phyloP scores from a whole-genome alignment of 805 yeast genomes.

The Zygosaccharomyces pseudorouxii region DNA sequence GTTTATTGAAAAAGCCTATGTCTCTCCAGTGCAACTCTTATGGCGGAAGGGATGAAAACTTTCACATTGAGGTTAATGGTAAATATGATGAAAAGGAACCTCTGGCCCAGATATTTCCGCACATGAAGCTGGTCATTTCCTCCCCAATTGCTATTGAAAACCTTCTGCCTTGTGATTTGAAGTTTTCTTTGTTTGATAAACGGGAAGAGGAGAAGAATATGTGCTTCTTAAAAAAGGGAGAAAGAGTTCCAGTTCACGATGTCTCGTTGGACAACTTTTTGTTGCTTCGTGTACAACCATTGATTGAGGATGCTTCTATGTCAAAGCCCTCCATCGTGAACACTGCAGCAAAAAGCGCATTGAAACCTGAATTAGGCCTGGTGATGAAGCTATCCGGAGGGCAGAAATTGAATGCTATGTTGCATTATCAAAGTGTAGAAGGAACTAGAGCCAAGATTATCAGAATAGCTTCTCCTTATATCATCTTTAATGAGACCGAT shows the following conservation, averaged over 20 bases:
- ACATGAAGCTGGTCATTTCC: slow-evolving; percentile 66
- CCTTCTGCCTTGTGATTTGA: slow-evolving; percentile 74
- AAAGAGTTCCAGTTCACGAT: slow-evolving; percentile 69
- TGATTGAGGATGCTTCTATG: slow-evolving; percentile 35
- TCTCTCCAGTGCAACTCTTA: slow-evolving; percentile 57
- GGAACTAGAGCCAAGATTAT: slow-evolving; percentile 54
- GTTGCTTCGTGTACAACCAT: slow-evolving; percentile 63
- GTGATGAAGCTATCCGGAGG: slow-evolving; percentile 57
- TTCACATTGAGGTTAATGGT: slow-evolving; percentile 71
- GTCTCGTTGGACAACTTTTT: slow-evolving; percentile 69
- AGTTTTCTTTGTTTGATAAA: slow-evolving; percentile 73
- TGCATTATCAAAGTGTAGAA: slow-evolving; percentile 55
- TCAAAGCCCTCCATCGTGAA: slow-evolving; percentile 42
- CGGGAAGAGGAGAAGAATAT: slow-evolving; percentile 63
- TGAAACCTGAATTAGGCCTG: slow-evolving; percentile 52
- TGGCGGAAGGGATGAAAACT: slow-evolving; percentile 41
- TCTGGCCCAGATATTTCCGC: slow-evolving; percentile 73
- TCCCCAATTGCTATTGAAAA: slow-evolving; percentile 88
- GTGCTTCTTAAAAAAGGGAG: slow-evolving; percentile 58
- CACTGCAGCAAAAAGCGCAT: slow-evolving; percentile 48
- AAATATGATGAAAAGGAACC: slow-evolving; percentile 62
- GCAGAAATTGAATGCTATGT: slow-evolving; percentile 56
- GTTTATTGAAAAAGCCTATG: slow-evolving; percentile 44
- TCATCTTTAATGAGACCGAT: slow-evolving; percentile 77
- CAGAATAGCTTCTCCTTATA: slow-evolving; percentile 77